Evolutionary conservation across 352 stramenopile genomes (phyloP), one percentile per base, ranked within the genome.

Genomic region (Globisporangium carolinianum): DNA sequence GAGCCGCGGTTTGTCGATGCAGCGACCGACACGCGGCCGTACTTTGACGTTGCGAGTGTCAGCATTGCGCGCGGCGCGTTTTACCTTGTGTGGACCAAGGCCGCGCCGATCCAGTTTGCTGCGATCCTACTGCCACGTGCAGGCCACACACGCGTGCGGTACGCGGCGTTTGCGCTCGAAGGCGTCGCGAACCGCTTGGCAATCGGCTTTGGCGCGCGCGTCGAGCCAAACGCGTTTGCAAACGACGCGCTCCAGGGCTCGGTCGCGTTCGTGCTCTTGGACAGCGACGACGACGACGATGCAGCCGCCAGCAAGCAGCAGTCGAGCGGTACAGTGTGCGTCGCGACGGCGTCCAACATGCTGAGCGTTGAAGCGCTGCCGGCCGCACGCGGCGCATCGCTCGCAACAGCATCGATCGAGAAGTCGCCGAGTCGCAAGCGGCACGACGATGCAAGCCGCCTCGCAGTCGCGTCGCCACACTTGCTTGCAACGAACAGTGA

Each of bases 331-430:
- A 74, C 73, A 2, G 58, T 91, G 3, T 91, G 82, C 58, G 51
- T 80, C 32, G 82, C 82, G 10, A 89, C 79, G 4, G 74, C 82
- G 2, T 83, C 79, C 10, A 78, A 76, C 51, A 91, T 91, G 82
- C 66, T 76, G 38, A 77, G 73, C 36, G 43, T 91, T 24, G 72
- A 87, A 38, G 60, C 55, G 14, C 47, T 68, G 39, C 65, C 62
- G 24, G 35, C 52, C 35, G 37, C 52, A n/a, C 52, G n/a, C 1
- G 39, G 6, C 11, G 45, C 54, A 8, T 75, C 60, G 17, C n/a
- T 55, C 12, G 17, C 47, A 39, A 69, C 66, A 15, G 66, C 60
- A 52, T 67, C 64, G 18, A 41, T 68, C 32, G 67, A 76, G 37
- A 73, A 66, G 50, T 12, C 7, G 0, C 24, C 24, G 24, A 71